phyloP scores from a whole-genome alignment of 2,329 filamentous ascomycete genomes.

The Fusarium falciforme region DNA sequence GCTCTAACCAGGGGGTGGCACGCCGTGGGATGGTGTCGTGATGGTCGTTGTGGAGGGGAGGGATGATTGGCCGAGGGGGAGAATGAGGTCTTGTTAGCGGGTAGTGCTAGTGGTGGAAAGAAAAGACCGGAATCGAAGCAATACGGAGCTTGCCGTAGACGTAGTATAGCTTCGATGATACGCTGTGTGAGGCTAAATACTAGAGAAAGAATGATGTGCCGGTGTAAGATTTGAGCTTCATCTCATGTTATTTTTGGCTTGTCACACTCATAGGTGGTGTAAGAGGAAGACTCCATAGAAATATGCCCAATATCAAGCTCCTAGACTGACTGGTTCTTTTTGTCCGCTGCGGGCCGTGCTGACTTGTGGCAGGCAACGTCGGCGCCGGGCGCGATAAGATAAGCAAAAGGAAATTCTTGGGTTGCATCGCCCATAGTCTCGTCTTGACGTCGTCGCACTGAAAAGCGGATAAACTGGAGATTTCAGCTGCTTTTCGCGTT shows the following conservation, averaged over 20 bases:
- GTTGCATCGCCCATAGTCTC: conserved; percentile 20
- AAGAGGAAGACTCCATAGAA: background rate
- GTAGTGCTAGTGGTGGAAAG: background rate
- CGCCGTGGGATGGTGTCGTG: conserved; percentile 27
- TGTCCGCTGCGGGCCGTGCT: background rate
- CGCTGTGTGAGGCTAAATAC: background rate
- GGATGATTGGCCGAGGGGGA: conserved; percentile 31
- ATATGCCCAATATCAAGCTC: background rate
- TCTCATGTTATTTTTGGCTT: background rate
- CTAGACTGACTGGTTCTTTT: background rate
- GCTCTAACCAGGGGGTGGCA: conserved; percentile 17
- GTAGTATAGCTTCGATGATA: background rate
- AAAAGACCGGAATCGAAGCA: background rate
- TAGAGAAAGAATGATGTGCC: background rate
- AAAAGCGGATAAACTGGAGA: conserved; percentile 26
- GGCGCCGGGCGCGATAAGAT: conserved; percentile 40
- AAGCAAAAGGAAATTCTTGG: conserved; percentile 39
- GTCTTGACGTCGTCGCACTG: conserved; percentile 13
- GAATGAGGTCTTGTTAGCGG: conserved; percentile 2
- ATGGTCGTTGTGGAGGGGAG: conserved; percentile 3
- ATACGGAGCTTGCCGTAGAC: background rate
- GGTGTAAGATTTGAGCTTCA: background rate
- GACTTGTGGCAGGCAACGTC: background rate
- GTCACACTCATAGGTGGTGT: background rate
- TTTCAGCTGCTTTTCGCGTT: conserved; percentile 1